phyloP scores from a whole-genome alignment of 2,329 filamentous ascomycete genomes.

The Diaporthe citriasiana region DNA sequence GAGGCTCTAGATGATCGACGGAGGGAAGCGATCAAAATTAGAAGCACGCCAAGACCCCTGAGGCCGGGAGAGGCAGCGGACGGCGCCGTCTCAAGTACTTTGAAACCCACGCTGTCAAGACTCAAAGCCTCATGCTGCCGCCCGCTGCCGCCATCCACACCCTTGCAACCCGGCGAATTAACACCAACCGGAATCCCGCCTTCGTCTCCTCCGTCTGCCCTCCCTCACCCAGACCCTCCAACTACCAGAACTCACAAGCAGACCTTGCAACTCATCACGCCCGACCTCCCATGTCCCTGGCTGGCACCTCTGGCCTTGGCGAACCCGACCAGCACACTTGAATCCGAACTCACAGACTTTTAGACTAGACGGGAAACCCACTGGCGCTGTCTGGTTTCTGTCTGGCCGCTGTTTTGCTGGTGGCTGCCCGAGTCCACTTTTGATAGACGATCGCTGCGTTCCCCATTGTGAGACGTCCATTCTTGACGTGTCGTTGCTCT shows the following conservation, averaged over 20 bases:
- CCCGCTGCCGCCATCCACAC: slow-evolving; percentile 13
- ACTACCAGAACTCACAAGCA: too few relatives aligned
- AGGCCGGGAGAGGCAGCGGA: slow-evolving; percentile 23
- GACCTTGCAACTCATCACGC: neutral
- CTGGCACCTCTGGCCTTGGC: slow-evolving; percentile 17
- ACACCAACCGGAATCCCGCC: slow-evolving; percentile 26
- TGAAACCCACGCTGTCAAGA: slow-evolving; percentile 23
- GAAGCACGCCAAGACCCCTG: slow-evolving; percentile 30
- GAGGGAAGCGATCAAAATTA: slow-evolving; percentile 31
- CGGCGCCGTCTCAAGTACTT: slow-evolving; percentile 25
- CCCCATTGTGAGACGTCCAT: slow-evolving; percentile 16
- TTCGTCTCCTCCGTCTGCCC: neutral
- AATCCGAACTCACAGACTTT: slow-evolving; percentile 11
- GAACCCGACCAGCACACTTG: slow-evolving; percentile 30
- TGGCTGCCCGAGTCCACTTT: slow-evolving; percentile 31
- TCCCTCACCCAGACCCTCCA: neutral
- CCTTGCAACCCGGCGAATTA: slow-evolving; percentile 6
- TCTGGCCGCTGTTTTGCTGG: slow-evolving; percentile 3
- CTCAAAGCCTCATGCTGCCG: slow-evolving; percentile 20
- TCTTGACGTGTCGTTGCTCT: slow-evolving; percentile 35
- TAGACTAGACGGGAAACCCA: neutral
- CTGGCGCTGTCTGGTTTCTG: slow-evolving; percentile 9
- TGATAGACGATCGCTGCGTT: slow-evolving; percentile 19
- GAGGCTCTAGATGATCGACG: slow-evolving; percentile 33
- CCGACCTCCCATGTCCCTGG: slow-evolving; percentile 19